Evolutionary conservation across 1,139 yeast genomes (phyloP).

Genomic region (Lodderomyces margitis): DNA sequence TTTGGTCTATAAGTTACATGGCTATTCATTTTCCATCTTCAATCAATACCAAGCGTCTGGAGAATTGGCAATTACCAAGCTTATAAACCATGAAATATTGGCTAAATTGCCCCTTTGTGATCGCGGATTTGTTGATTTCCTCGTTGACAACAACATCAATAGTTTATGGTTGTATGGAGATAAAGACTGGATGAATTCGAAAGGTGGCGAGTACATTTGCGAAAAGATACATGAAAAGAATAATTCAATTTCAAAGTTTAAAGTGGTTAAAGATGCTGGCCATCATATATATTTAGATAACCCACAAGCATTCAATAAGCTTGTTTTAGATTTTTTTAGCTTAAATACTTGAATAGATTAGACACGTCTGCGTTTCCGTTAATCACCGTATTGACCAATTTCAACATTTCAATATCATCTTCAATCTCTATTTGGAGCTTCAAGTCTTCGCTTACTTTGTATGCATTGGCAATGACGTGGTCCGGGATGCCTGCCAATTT

Average conservation of each 20-base stretch:
- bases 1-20: slow-evolving; percentile 38
- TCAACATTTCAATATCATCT: slow-evolving; percentile 10
- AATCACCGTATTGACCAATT: neutral
- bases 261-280: slow-evolving; percentile 37
- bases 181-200: slow-evolving; percentile 45
- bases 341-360: slow-evolving; percentile 10
- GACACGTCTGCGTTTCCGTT: neutral
- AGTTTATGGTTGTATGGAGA: slow-evolving; percentile 43
- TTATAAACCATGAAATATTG: slow-evolving; percentile 41
- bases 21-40: slow-evolving; percentile 43
- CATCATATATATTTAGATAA: slow-evolving; percentile 45
- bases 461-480: slow-evolving; percentile 50
- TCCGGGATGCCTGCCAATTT: slow-evolving; percentile 61
- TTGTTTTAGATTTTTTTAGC: slow-evolving; percentile 28
- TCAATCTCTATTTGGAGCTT: slow-evolving; percentile 30
- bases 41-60: slow-evolving; percentile 48
- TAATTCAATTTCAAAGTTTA: slow-evolving; percentile 18
- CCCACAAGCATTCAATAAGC: slow-evolving; percentile 31
- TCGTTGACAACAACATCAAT: slow-evolving; percentile 24
- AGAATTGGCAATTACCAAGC: slow-evolving; percentile 44
- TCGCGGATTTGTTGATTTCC: slow-evolving; percentile 35
- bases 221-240: slow-evolving; percentile 23
- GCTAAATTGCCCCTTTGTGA: slow-evolving; percentile 43
- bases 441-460: slow-evolving; percentile 40
- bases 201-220: slow-evolving; percentile 39